Conservation (phyloP, 306 rosid genomes). For the Rosa rugosa region DNA sequence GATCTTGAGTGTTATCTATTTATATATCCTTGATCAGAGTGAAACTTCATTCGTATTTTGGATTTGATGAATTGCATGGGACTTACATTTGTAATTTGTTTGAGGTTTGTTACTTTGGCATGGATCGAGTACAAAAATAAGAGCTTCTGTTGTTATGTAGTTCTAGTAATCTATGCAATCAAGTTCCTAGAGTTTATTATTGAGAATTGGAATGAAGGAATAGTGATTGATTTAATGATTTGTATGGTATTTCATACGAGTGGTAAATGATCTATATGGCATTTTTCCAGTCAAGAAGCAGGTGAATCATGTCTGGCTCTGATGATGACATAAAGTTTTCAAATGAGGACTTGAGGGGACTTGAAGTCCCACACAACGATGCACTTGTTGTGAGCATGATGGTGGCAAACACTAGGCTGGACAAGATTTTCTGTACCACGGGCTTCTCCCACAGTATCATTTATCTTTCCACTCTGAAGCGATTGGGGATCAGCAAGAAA, state of each 20-base stretch:
- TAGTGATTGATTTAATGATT: no score
- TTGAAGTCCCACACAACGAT: not conserved
- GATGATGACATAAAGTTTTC: not conserved
- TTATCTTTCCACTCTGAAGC: conserved; percentile 1
- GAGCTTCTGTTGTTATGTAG: no score
- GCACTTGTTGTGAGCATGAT: not conserved
- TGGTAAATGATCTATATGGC: not conserved
- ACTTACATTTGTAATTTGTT: not conserved
- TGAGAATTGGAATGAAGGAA: not conserved
- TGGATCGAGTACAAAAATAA: not conserved
- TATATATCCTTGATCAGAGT: not conserved
- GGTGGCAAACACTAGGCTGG: not conserved
- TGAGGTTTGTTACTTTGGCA: not conserved
- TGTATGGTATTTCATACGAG: no score
- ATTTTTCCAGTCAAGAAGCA: not conserved
- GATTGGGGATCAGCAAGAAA: not conserved
- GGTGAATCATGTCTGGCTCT: not conserved
- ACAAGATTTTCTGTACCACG: not conserved
- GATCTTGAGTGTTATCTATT: not conserved
- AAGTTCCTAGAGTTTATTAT: no score
- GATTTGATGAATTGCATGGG: not conserved
- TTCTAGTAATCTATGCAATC: no score
- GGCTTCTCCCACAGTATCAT: not conserved
- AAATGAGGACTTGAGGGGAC: not conserved
- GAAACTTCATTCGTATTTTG: not conserved